Evolutionary conservation across 768 basidiomycete genomes (phyloP), one percentile per base, ranked within the genome.

Genomic region (Kwoniella bestiolae): DNA sequence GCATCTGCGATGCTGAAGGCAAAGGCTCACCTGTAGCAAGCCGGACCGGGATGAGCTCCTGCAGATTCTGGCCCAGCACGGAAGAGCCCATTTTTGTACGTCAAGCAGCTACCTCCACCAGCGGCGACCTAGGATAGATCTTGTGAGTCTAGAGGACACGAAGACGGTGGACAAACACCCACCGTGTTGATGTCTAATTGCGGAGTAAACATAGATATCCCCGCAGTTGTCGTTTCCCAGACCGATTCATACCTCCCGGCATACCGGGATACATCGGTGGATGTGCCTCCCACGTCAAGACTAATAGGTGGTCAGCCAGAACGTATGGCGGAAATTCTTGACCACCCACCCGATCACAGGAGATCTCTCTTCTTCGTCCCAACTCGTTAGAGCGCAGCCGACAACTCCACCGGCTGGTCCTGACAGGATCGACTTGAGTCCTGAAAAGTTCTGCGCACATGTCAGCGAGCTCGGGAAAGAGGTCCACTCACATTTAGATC

Each of bases 361-460:
- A 34, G 85, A 83, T 73, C 86, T 88, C 70, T 83, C 79, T 68
- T 87, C 82, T 69, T 93, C 92, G 90, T 92, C 96, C 73, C 91
- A 93, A n/a, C 83, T 83, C 3, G 92, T 94, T 70, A 93, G 82
- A 0, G 94, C 92, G 73, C 92, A 95, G 0, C 95, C 95, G 0
- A 98, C 95, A 5, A 98, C 95, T 3, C 94, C 94, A 2, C 94
- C 94, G 0, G 94, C 95, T 0, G 94, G 95, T 2, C 82, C 82
- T 72, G 91, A 93, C 38, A 96, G 81, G 68, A 97, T 94, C 68
- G 90, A 92, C 85, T 94, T 94, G 71, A 98, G 82, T 0, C 94
- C 95, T 0, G 91, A 92, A 79, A 98, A 97, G 74, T 91, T 90
- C 63, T 86, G 80, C 61, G 60, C 56, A 29, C 58, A 69, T 49